Base-by-base conservation (phyloP, 1,284 basidiomycete species). In the Ustilago curta region DNA sequence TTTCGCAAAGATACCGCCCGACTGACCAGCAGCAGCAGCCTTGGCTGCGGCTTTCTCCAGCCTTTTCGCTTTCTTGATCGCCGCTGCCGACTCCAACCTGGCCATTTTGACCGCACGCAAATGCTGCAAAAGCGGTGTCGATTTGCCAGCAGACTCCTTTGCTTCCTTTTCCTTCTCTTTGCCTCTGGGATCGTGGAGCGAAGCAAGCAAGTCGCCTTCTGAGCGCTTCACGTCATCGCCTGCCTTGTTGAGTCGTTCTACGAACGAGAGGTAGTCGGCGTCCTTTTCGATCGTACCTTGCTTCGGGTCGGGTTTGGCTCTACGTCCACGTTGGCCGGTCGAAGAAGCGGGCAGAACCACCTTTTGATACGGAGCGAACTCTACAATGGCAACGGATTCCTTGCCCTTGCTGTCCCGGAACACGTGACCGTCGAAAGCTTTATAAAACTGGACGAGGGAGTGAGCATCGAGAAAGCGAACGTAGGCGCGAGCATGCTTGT, bases 311-410 rank as follows among this genome's bases (percentile, higher is more conserved):
- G 84, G 82, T 84, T 93, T 95, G 84, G 89, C 90, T 85, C 91
- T 91, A 21, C 54, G 55, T n/a, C 61, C 37, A 1, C 59, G 45
- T 19, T 39, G 52, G 11, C n/a, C 19, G 8, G 23, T n/a, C 4
- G 18, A 16, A 8, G 55, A 25, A 11, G 60, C 12, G 14, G 57
- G 19, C 0, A 64, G 37, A 7, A 70, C 92, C 3, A 91, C 86
- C 85, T 94, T 97, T 84, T 95, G 95, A 72, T 91, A 93, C 0
- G 95, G 94, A 0, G 96, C 93, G 82, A 93, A 97, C 85, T 99
- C 96, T 3, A 99, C 94, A 1, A 97, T 88, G 1, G 93, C 94
- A 59, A 91, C 88, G 3, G 90, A 93, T 81, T 96, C 93, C 79
- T 91, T 91, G 11, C 95, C 95, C 74, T 92, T 88, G 87, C 95